phyloP scores from a whole-genome alignment of 169 alveolate genomes.

The Amoebophrya sp. region DNA sequence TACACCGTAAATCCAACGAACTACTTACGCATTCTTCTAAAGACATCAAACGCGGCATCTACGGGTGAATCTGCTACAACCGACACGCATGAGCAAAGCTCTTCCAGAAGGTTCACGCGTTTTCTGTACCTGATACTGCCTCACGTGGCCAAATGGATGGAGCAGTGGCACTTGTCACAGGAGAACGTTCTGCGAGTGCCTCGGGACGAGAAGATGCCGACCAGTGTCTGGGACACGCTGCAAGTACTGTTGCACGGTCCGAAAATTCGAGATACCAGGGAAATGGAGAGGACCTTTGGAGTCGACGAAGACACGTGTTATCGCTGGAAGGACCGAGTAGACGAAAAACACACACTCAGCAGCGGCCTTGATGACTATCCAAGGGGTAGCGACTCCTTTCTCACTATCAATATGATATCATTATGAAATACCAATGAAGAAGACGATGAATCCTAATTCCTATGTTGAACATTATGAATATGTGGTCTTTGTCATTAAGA shows the following conservation, averaged over 20 bases:
- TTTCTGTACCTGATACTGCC: neutral
- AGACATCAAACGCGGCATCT: no score
- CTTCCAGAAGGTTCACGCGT: neutral
- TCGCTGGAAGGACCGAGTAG: constrained; percentile 59
- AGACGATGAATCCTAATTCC: no score
- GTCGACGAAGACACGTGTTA: neutral
- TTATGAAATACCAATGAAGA: no score
- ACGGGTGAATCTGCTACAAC: no score
- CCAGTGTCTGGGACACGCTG: neutral
- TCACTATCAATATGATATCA: no score
- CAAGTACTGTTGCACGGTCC: neutral
- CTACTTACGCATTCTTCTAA: no score
- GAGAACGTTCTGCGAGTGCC: neutral
- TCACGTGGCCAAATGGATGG: neutral
- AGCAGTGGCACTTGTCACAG: neutral
- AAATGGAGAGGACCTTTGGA: neutral
- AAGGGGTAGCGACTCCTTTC: no score
- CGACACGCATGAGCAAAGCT: no score
- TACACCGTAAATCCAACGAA: no score
- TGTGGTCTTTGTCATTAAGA: no score
- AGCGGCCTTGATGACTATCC: constrained; percentile 70
- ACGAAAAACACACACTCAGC: constrained; percentile 51
- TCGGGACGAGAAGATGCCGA: neutral
- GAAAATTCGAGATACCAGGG: neutral
- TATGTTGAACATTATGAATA: no score